Evolutionary conservation across 208 protist genomes (phyloP), one percentile per base, ranked within the genome.

Genomic region (Tetramitus jugosus): DNA sequence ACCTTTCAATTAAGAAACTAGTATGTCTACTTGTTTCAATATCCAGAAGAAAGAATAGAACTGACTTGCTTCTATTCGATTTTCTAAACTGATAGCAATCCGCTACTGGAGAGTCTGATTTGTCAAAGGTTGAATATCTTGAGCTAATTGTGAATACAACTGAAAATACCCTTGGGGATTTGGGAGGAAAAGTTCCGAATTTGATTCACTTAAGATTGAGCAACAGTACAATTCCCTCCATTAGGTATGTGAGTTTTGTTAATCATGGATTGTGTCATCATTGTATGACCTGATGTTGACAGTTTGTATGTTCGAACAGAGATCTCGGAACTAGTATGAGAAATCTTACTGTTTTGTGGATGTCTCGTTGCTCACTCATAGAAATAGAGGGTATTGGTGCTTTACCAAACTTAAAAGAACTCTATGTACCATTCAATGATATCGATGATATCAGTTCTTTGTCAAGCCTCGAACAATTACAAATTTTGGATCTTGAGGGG

Each of bases 141-240:
- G 62, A 69, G 31, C 26, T 69, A 26, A 69, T 69, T 43, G 62
- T 69, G 31, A 69, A 69, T 43, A 69, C 62, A 45, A 69, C 62
- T n/a, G 31, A 69, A 43, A 69, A 69, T 43, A 43, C 62, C 2
- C 35, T 69, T 7, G 62, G 62, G 13, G 62, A 69, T 69, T 14
- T 69, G 20, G 62, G 62, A 26, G 6, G 0, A 17, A 69, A 69
- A 45, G 4, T 69, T 1, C 35, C 33, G 35, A 69, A 69, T 45
- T 43, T 69, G 26, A 17, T 26, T 6, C 26, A 69, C 13, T 43
- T 69, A 45, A 69, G 43, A 43, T 37, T 69, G 43, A 69, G 43
- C 26, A 37, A 29, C 2, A 45, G 37, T 42, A 69, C 62, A 45
- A 69, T 69, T 45, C 31, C 62, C 13, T 69, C 62, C 7, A 69